A percentile compares a stretch with the other conserved stretches of the same genome.
Conservation (phyloP, 179 eudicot species). For the Camellia oleifera region DNA sequence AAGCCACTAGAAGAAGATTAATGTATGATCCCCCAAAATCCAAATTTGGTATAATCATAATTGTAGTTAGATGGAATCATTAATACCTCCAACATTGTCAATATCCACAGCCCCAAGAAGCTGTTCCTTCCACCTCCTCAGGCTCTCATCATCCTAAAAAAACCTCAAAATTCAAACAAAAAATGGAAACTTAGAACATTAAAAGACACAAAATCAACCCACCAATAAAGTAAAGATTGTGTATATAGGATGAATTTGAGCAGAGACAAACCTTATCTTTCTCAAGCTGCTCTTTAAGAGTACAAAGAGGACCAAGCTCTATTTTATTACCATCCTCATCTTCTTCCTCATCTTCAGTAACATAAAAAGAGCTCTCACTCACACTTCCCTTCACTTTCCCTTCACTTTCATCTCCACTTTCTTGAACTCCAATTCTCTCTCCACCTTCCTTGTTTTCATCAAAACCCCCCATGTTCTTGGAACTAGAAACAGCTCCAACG, state of each 20-base stretch:
- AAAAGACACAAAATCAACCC: not conserved
- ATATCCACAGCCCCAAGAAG: slow-evolving; percentile 68
- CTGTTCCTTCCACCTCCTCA: slow-evolving; percentile 78
- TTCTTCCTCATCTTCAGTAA: slow-evolving; percentile 60
- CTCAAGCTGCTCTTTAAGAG: slow-evolving; percentile 68
- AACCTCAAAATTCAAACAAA: not conserved
- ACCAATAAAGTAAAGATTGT: not conserved
- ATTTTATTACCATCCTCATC: slow-evolving; percentile 38
- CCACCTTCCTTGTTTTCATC: slow-evolving; percentile 17
- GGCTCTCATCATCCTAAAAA: slow-evolving; percentile 71
- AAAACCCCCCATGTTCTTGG: slow-evolving; percentile 23
- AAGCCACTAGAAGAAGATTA: not conserved
- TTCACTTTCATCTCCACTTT: slow-evolving; percentile 16
- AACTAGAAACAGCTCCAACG: slow-evolving; percentile 21
- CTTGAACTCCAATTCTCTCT: slow-evolving; percentile 14
- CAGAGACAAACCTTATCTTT: slow-evolving; percentile 64
- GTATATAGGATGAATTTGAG: not conserved
- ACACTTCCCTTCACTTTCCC: slow-evolving; percentile 17
- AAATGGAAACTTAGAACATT: not conserved
- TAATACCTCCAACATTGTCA: slow-evolving; percentile 51
- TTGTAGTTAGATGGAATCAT: no score
- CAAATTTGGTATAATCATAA: not conserved
- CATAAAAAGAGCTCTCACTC: slow-evolving; percentile 32
- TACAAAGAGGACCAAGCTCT: slow-evolving; percentile 62
- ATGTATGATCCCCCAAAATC: not conserved